Evolutionary conservation across 2,329 filamentous ascomycete genomes (phyloP).

Genomic region (Clonostachys sp.): DNA sequence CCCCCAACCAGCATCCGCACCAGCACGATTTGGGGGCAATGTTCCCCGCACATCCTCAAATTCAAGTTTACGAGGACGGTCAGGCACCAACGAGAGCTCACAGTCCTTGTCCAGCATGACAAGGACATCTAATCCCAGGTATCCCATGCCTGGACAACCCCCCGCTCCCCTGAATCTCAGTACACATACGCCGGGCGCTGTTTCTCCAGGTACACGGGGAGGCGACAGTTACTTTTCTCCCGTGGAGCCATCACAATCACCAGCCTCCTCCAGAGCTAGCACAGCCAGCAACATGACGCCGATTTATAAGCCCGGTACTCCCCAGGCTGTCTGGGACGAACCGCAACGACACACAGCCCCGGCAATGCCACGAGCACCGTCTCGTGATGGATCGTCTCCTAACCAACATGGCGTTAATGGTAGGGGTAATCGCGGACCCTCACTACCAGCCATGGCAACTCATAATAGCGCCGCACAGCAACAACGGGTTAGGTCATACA

Average conservation of each 20-base stretch:
- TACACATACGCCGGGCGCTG: constrained; percentile 38
- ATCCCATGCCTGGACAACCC: constrained; percentile 59
- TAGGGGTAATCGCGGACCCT: constrained; percentile 70
- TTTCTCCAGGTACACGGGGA: constrained; percentile 57
- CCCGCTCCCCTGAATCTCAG: constrained; percentile 65
- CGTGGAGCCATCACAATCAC: constrained; percentile 76
- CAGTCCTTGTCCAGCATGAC: constrained; percentile 52
- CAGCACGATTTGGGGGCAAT: constrained; percentile 21
- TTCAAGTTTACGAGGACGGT: constrained; percentile 70
- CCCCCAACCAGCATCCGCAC: constrained; percentile 22
- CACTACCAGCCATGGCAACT: constrained; percentile 66
- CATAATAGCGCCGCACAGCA: constrained; percentile 55
- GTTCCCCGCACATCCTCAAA: constrained; percentile 52
- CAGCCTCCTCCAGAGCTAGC: constrained; percentile 71
- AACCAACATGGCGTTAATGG: constrained; percentile 60
- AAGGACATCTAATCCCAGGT: constrained; percentile 64
- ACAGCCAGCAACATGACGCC: constrained; percentile 70
- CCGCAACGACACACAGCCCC: constrained; percentile 76
- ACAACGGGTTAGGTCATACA: constrained; percentile 82
- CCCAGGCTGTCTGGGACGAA: constrained; percentile 67
- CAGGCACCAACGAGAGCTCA: constrained; percentile 68
- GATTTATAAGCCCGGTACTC: constrained; percentile 55
- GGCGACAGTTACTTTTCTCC: constrained; percentile 95
- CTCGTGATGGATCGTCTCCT: constrained; percentile 66
- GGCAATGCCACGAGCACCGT: constrained; percentile 76